Evolutionary conservation across 2,329 filamentous ascomycete species (phyloP), one percentile per base, ranked within the genome.

Genomic region (Ophiocordyceps polyrhachis-furcata): DNA sequence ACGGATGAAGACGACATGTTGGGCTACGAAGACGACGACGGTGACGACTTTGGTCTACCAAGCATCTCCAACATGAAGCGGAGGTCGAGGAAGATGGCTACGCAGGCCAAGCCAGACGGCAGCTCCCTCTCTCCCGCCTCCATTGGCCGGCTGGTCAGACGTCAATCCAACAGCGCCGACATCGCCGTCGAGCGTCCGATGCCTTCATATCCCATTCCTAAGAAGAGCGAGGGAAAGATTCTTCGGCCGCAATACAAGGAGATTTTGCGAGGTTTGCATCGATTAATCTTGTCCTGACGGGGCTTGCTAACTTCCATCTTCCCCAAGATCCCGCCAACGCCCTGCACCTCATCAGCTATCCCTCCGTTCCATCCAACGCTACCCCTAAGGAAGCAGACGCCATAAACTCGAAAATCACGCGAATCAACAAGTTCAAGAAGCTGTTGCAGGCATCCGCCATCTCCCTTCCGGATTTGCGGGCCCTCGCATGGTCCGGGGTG

Each of bases 401-500:
- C 13, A 80, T 93, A 57, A 88, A 83, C 46, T 83, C 88, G 41
- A 79, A 86, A 48, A 91, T 94, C 54, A 83, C 84, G 7, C 80
- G 91, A 49, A 98, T 98, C 59, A 95, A 98, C 65, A 96, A 96
- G 59, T 98, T 98, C 67, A 98, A 98, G 63, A 83, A 82, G 54
- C 84, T 98, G 44, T 70, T 98, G 7, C 91, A 98, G 64, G 78
- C 89, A 20, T 94, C 85, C 38, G 87, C 84, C 1, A 91, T 98
- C 53, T 81, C 86, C 2, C 65, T 96, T 2, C 69, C 81, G 17
- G 89, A 96, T 44, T 70, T 98, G 21, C 76, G 91, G 49, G 73
- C 86, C 47, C 70, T 87, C 29, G 87, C 91, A 28, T 98, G 93
- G 91, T 91, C 88, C 44, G 91, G 91, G 13, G 75, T 96, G 32